Evolutionary conservation across 768 basidiomycete genomes (phyloP).

Genomic region (Lactifluus piperatus): DNA sequence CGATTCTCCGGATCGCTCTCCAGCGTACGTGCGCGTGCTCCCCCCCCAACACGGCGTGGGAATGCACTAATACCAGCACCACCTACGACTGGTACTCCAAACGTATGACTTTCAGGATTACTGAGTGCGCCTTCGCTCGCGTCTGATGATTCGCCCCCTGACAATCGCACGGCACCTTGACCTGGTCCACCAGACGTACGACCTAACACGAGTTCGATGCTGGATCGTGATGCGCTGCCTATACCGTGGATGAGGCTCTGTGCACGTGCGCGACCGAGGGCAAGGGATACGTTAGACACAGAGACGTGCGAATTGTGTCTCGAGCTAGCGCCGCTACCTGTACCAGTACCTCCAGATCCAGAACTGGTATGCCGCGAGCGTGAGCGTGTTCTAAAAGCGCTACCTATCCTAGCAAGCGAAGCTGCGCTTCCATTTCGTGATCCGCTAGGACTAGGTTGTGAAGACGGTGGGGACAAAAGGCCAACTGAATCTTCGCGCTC

Average conservation of each 20-base stretch:
- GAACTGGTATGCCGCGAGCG: conserved; percentile 10
- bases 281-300: too few relatives aligned
- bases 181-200: too few relatives aligned
- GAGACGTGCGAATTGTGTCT: too few relatives aligned
- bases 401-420: conserved; percentile 27
- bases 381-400: too few relatives aligned
- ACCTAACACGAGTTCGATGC: conserved; percentile 43
- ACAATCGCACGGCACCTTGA: too few relatives aligned
- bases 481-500: conserved; percentile 57
- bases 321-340: conserved; percentile 27
- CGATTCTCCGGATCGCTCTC: background rate
- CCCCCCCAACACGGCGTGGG: conserved; percentile 19
- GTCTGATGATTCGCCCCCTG: too few relatives aligned
- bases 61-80: conserved; percentile 30
- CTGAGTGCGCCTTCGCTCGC: conserved; percentile 37
- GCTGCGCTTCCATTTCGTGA: conserved; percentile 35
- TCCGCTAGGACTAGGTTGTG: conserved; percentile 39
- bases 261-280: conserved; percentile 41
- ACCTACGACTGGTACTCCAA: conserved; percentile 45
- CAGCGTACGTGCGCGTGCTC: background rate
- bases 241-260: conserved; percentile 62
- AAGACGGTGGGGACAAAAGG: conserved; percentile 37
- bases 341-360: conserved; percentile 1
- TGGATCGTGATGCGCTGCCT: conserved; percentile 51
- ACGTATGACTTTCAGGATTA: conserved; percentile 64